phyloP scores from a whole-genome alignment of 2,329 filamentous ascomycete genomes.

The Diaporthe citrichinensis region DNA sequence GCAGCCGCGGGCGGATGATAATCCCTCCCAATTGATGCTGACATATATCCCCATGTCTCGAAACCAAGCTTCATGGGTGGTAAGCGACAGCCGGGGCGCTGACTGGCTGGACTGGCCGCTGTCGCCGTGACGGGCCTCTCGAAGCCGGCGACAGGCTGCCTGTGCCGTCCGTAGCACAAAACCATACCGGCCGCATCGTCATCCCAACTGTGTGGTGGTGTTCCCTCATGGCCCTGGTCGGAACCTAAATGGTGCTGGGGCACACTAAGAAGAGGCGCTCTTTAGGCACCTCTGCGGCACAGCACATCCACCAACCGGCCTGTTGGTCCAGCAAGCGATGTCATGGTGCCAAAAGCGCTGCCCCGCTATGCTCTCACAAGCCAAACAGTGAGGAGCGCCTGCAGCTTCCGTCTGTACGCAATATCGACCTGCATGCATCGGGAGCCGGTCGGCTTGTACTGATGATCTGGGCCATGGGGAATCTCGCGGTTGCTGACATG shows the following conservation, averaged over 20 bases:
- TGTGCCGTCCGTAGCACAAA: constrained; percentile 25
- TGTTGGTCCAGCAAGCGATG: constrained; percentile 37
- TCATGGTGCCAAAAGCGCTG: constrained; percentile 31
- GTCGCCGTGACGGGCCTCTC: background rate
- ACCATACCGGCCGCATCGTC: constrained; percentile 32
- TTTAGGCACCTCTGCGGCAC: constrained; percentile 37
- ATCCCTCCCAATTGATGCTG: constrained; percentile 12
- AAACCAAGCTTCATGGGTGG: constrained; percentile 20
- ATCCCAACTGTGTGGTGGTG: constrained; percentile 23
- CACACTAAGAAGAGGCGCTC: constrained; percentile 9
- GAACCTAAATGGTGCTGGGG: constrained; percentile 20
- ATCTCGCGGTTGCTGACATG: background rate
- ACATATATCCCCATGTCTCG: constrained; percentile 19
- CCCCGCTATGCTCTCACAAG: constrained; percentile 28
- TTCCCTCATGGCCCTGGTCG: background rate
- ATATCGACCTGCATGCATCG: constrained; percentile 38
- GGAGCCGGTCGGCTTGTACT: constrained; percentile 27
- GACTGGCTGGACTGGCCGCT: constrained; percentile 19
- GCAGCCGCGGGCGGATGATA: constrained; percentile 40
- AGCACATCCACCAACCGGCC: constrained; percentile 34
- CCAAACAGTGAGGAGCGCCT: background rate
- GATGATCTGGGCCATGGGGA: constrained; percentile 8
- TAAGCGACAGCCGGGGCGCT: constrained; percentile 26
- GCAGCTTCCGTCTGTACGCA: constrained; percentile 20
- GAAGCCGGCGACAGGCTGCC: constrained; percentile 16